Percentiles rank a stretch among this genome's conserved stretches.
phyloP scores from a whole-genome alignment of 352 stramenopile genomes.

The Pythium volutum region DNA sequence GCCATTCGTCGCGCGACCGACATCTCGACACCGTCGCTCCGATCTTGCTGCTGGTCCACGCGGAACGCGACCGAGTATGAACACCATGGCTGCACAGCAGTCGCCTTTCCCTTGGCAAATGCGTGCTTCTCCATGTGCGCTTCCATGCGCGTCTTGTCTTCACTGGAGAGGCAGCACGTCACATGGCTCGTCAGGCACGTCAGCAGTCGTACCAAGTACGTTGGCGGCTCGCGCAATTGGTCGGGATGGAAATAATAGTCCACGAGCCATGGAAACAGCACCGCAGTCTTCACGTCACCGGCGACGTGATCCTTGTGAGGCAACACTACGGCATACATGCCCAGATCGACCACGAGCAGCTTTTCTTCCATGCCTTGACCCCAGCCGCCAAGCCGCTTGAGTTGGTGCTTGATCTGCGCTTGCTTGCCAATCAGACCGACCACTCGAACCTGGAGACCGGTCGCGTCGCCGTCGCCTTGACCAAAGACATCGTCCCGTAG shows the following conservation, averaged over 20 bases:
- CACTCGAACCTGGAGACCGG: slow-evolving; percentile 29
- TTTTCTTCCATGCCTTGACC: slow-evolving; percentile 35
- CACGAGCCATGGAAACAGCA: slow-evolving; percentile 65
- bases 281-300: slow-evolving; percentile 14
- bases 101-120: slow-evolving; percentile 14
- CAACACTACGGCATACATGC: slow-evolving; percentile 48
- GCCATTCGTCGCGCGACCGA: background rate
- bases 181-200: slow-evolving; percentile 49
- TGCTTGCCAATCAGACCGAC: slow-evolving; percentile 64
- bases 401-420: slow-evolving; percentile 38
- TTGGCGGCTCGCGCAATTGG: slow-evolving; percentile 28
- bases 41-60: slow-evolving; percentile 26
- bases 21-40: slow-evolving; percentile 22
- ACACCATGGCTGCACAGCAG: slow-evolving; percentile 25
- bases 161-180: slow-evolving; percentile 42
- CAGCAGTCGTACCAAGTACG: slow-evolving; percentile 69
- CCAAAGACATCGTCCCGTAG: slow-evolving; percentile 51
- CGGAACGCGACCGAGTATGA: slow-evolving; percentile 35
- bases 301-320: no score
- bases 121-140: background rate
- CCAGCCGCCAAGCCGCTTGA: slow-evolving; percentile 40
- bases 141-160: slow-evolving; percentile 34
- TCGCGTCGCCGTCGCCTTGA: background rate
- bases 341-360: slow-evolving; percentile 39
- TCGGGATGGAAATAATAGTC: slow-evolving; percentile 38